Conservation (phyloP, 305 asterid species). For the Fraxinus nigra region DNA sequence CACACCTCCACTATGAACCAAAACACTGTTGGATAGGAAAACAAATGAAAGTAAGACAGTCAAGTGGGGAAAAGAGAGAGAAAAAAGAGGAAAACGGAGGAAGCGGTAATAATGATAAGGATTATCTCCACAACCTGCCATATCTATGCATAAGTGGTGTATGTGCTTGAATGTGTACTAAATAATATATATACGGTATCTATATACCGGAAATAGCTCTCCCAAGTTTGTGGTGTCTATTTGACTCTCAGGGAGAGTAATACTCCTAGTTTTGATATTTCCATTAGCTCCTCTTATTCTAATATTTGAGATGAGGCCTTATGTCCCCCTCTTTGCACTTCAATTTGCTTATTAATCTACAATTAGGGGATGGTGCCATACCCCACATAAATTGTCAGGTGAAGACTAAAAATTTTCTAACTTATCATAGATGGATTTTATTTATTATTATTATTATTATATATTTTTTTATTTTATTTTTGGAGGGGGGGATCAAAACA, state of each 20-base stretch:
- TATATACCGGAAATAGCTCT: not conserved
- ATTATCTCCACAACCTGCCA: not conserved
- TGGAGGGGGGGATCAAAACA: not conserved
- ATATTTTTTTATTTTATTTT: too few relatives aligned
- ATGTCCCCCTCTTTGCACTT: not conserved
- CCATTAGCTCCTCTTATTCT: not conserved
- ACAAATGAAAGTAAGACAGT: not conserved
- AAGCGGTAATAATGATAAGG: not conserved
- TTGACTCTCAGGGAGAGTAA: not conserved
- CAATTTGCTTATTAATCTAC: not conserved
- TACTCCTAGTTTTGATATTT: not conserved
- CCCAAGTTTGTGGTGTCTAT: not conserved
- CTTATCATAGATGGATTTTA: not conserved
- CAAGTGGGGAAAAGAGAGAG: not conserved
- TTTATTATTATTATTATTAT: not conserved
- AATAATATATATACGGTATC: not conserved
- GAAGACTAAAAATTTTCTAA: not conserved
- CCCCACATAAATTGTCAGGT: not conserved
- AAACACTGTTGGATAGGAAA: conserved; percentile 29
- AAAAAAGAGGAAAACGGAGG: not conserved
- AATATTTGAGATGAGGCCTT: not conserved
- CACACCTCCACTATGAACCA: conserved; percentile 45
- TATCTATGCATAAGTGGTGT: not conserved
- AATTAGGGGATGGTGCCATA: not conserved
- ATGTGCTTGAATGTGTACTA: not conserved